These are phyloP conservation scores for Geranomyces variabilis DNA, from an alignment of 192 early-diverging fungal species.

Conservation along the genomic window DNA sequence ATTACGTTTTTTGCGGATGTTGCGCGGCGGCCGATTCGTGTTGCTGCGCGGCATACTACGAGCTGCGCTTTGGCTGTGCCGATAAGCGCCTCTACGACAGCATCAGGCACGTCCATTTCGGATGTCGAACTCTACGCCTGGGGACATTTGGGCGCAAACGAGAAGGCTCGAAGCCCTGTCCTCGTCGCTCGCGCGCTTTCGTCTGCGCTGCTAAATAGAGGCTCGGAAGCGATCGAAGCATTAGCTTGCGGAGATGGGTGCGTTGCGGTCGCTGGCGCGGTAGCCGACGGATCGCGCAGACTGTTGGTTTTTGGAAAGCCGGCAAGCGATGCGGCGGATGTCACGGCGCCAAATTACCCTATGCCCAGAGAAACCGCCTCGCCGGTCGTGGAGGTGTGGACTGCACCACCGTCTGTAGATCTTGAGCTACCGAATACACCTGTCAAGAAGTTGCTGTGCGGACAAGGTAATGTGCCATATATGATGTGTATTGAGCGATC, in stretches of 20 bases:
- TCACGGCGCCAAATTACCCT: neutral
- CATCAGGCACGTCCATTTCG: neutral
- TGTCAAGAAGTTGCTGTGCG: constrained; percentile 1
- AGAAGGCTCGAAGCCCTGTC: constrained; percentile 12
- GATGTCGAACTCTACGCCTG: constrained; percentile 40
- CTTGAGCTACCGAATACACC: neutral
- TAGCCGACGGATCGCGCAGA: neutral
- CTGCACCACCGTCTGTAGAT: neutral
- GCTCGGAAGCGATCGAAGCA: neutral
- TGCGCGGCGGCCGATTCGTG: constrained; percentile 13
- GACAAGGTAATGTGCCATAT: constrained; percentile 10
- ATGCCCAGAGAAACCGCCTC: neutral
- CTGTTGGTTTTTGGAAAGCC: constrained; percentile 7
- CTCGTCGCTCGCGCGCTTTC: constrained; percentile 12
- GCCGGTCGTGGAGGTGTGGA: constrained; percentile 10
- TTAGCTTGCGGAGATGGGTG: neutral
- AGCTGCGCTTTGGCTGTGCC: constrained; percentile 30
- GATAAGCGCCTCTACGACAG: neutral
- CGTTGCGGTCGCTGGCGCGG: neutral
- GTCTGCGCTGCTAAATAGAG: neutral
- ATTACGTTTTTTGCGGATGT: constrained; percentile 38
- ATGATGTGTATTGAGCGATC: neutral
- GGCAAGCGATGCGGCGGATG: neutral
- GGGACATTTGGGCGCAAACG: constrained; percentile 34
- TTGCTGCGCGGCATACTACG: constrained; percentile 19